phyloP scores from a whole-genome alignment of 768 basidiomycete species.

The Boletus tylopilopsis region DNA sequence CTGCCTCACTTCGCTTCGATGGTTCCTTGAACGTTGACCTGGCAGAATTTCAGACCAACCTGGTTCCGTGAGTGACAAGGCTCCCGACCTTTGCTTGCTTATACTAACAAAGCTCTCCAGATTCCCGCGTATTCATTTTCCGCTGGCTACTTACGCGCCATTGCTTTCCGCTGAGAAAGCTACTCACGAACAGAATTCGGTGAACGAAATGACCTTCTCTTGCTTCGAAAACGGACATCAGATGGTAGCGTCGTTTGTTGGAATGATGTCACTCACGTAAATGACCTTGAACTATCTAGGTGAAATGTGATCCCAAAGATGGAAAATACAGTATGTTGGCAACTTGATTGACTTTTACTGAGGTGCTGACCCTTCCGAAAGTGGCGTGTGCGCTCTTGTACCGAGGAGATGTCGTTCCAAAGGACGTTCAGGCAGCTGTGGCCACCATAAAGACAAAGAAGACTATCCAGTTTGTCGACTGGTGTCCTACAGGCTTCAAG shows the following conservation, averaged over 20 bases:
- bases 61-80: conserved; percentile 78
- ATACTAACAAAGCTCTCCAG: conserved; percentile 35
- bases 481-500: conserved; percentile 98
- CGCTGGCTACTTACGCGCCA: conserved; percentile 92
- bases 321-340: conserved; percentile 92
- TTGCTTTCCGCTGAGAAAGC: conserved; percentile 95
- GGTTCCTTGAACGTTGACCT: conserved; percentile 97
- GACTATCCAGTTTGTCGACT: conserved; percentile 97
- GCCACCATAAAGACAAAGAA: conserved; percentile 95
- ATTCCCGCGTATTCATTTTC: conserved; percentile 99
- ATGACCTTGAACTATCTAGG: conserved; percentile 24
- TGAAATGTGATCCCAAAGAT: conserved; percentile 92
- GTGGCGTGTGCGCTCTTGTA: conserved; percentile 92
- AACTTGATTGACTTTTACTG: neutral
- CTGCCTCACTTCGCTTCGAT: conserved; percentile 95
- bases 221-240: conserved; percentile 98
- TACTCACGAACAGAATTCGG: conserved; percentile 94
- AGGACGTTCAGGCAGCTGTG: conserved; percentile 92
- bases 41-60: conserved; percentile 98
- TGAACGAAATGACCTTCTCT: conserved; percentile 96
- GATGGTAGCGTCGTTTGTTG: conserved; percentile 54
- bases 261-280: neutral
- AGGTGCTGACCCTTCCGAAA: conserved; percentile 28
- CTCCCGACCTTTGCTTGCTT: neutral
- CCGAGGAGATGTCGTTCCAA: conserved; percentile 96